Evolutionary conservation across 306 rosid genomes (phyloP), one percentile per base, ranked within the genome.

Genomic region (Pueraria montana): DNA sequence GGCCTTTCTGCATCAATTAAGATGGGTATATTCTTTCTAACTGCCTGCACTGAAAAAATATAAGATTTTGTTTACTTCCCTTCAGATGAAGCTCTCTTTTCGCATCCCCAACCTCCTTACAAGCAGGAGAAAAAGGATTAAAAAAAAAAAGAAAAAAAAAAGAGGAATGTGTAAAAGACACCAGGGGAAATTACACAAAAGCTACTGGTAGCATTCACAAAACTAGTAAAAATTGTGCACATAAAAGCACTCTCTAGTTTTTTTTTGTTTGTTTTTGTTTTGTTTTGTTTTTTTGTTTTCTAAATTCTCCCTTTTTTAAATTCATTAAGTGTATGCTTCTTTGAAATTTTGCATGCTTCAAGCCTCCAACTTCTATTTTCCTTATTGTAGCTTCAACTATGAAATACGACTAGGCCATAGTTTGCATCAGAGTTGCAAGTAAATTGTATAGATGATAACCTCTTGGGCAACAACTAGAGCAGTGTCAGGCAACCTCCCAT

Each of bases 381-480:
- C 12, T 58, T 2, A 13, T 78, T n/a, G 49, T 13, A 64, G 78
- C 32, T 74, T 75, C 23, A 58, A 80, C 50, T 36, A 36, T 20
- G 34, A 70, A 74, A 79, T 59, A 75, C 53, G 80, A 74, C 42
- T 16, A 43, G 52, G 66, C 68, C 56, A 76, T 42, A 50, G 26
- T 69, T 69, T 72, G 61, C 63, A 84, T 63, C 77, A 71, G 56
- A 79, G 20, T 56, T 62, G 67, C 27, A 45, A 43, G 82, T 36
- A 63, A 82, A 85, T 71, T 69, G 76, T 50, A 59, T 46, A 74
- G 46, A 80, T 69, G 80, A 72, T 87, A 88, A 94, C 99, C 99
- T 96, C 97, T n/a, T 88, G 86, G 23, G 97, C 98, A 84, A 94
- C 84, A 81, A 96, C 65, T 38, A 92, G 87, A 83, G 98, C 98